Conservation (phyloP, 805 yeast genomes). For the Spathaspora gorwiae region DNA sequence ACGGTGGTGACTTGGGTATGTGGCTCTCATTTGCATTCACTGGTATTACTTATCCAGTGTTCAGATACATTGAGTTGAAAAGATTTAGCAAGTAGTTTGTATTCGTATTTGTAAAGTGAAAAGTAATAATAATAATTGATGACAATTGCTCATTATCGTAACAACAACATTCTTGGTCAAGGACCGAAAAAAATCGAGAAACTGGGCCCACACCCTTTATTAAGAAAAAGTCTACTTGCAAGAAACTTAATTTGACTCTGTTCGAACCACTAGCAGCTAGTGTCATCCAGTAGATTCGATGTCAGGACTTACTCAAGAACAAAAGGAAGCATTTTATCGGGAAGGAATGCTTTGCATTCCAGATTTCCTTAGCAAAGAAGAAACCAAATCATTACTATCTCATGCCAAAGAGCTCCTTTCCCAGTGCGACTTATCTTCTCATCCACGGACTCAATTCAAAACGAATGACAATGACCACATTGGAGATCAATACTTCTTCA, state of each 20-base stretch:
- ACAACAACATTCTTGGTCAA: too few relatives aligned
- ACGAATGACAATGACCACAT: conserved; percentile 58
- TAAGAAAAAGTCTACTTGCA: too few relatives aligned
- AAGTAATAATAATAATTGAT: background rate
- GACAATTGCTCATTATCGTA: too few relatives aligned
- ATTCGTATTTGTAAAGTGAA: background rate
- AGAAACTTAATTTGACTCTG: too few relatives aligned
- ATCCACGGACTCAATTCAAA: conserved; percentile 68
- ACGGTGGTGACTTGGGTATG: conserved; percentile 33
- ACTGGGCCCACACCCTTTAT: too few relatives aligned
- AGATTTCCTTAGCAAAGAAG: conserved; percentile 43
- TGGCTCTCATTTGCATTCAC: conserved; percentile 34
- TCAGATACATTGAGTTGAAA: conserved; percentile 29
- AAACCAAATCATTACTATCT: conserved; percentile 35
- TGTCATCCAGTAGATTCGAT: background rate
- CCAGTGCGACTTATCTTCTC: conserved; percentile 48
- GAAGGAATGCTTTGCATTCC: conserved; percentile 64
- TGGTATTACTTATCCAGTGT: conserved; percentile 25
- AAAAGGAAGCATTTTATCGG: conserved; percentile 42
- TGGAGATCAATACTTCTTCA: conserved; percentile 69
- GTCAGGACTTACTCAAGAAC: conserved; percentile 35
- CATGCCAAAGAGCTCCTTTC: conserved; percentile 44
- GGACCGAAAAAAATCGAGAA: too few relatives aligned
- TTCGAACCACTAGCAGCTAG: too few relatives aligned
- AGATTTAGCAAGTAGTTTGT: conserved; percentile 9